These are phyloP conservation scores for Myriosclerotinia duriaeana DNA, from an alignment of 2,329 filamentous ascomycete species.

Conservation along the genomic window DNA sequence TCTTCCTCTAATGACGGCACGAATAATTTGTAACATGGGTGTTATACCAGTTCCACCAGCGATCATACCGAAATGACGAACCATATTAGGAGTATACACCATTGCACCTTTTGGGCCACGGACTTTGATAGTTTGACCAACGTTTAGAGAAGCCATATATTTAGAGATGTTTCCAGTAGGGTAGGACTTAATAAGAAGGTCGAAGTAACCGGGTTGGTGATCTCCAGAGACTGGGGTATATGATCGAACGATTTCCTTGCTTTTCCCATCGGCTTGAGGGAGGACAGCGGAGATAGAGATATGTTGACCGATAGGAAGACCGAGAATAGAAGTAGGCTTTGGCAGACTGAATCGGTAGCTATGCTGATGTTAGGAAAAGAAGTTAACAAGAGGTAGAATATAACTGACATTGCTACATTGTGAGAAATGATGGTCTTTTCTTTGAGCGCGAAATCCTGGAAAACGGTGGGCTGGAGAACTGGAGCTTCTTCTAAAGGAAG, in stretches of 20 bases:
- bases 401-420: slow-evolving; percentile 86
- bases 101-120: slow-evolving; percentile 96
- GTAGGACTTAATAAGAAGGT: slow-evolving; percentile 97
- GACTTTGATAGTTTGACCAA: slow-evolving; percentile 87
- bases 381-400: slow-evolving; percentile 5
- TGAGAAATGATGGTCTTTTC: slow-evolving; percentile 96
- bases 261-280: slow-evolving; percentile 62
- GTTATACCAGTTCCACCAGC: slow-evolving; percentile 97
- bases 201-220: slow-evolving; percentile 86
- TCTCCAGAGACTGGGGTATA: slow-evolving; percentile 92
- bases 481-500: slow-evolving; percentile 64
- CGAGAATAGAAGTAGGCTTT: slow-evolving; percentile 74
- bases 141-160: slow-evolving; percentile 76
- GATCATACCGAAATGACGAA: slow-evolving; percentile 95
- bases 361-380: slow-evolving; percentile 14
- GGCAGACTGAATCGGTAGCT: slow-evolving; percentile 94
- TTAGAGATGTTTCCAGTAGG: slow-evolving; percentile 96
- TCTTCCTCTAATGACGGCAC: slow-evolving; percentile 82
- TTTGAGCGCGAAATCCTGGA: slow-evolving; percentile 89
- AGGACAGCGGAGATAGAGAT: slow-evolving; percentile 89
- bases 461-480: slow-evolving; percentile 80
- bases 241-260: slow-evolving; percentile 83
- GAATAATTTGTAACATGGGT: slow-evolving; percentile 95
- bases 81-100: slow-evolving; percentile 96
- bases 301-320: slow-evolving; percentile 97